phyloP scores from a whole-genome alignment of 805 yeast species.

The Candida nitratophila region DNA sequence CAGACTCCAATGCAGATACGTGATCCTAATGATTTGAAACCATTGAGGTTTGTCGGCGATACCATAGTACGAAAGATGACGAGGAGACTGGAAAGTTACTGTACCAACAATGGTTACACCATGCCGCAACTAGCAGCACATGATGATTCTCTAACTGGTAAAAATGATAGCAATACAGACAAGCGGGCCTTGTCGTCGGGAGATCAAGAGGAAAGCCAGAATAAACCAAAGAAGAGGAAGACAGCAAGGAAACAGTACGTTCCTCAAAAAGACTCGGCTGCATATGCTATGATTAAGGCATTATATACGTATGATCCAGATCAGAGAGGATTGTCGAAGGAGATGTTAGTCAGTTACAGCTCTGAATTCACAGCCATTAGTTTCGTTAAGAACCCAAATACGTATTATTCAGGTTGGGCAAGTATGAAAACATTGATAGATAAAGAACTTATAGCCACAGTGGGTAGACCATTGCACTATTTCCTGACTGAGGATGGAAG shows the following conservation, averaged over 20 bases:
- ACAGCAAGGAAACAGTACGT: conserved; percentile 36
- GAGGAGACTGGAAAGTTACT: conserved; percentile 42
- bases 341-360: conserved; percentile 49
- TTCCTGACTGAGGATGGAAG: conserved; percentile 65
- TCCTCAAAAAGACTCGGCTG: conserved; percentile 75
- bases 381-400: conserved; percentile 53
- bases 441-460: conserved; percentile 47
- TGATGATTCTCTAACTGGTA: too few species aligned
- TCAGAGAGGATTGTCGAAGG: conserved; percentile 55
- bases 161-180: too few species aligned
- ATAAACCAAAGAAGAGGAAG: neutral
- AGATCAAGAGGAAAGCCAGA: conserved; percentile 1
- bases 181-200: neutral
- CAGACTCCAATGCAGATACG: conserved; percentile 36
- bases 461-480: conserved; percentile 56
- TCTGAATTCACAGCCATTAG: conserved; percentile 49
- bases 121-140: neutral
- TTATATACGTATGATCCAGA: conserved; percentile 42
- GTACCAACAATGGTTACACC: conserved; percentile 42
- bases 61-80: conserved; percentile 50
- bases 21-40: conserved; percentile 51
- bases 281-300: conserved; percentile 70
- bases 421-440: conserved; percentile 56
- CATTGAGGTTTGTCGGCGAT: conserved; percentile 66
- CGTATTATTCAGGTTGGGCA: conserved; percentile 71